Percentiles rank a stretch among this genome's conserved stretches.
Conservation (phyloP, 345 rosid genomes). For the Bretschneidera sinensis region DNA sequence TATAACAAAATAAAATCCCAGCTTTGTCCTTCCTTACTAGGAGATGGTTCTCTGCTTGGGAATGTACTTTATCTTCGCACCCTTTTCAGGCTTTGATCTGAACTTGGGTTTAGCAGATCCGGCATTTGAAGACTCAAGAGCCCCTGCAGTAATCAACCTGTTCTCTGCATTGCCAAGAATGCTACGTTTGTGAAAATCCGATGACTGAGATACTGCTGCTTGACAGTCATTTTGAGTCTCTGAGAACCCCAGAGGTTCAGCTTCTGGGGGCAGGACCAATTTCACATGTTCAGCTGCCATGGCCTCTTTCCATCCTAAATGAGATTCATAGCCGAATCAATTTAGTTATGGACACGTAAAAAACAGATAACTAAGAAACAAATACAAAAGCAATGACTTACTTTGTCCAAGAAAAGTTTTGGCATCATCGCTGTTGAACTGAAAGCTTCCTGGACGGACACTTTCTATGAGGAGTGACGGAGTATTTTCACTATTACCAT, state of each 20-base stretch:
- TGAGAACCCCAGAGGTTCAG: conserved; percentile 22
- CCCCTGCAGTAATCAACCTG: conserved; percentile 4
- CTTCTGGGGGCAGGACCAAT: conserved; percentile 47
- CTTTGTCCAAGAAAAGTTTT: conserved; percentile 74
- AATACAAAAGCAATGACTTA: conserved; percentile 30
- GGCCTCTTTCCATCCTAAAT: conserved; percentile 89
- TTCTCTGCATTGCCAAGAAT: conserved; percentile 23
- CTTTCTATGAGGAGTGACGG: conserved; percentile 6
- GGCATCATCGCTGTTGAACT: conserved; percentile 53
- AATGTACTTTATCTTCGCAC: conserved; percentile 69
- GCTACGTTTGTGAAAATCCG: conserved; percentile 21
- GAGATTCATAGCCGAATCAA: neutral
- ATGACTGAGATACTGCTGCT: conserved; percentile 12
- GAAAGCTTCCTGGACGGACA: conserved; percentile 28
- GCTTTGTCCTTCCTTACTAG: conserved; percentile 10
- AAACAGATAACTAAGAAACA: neutral
- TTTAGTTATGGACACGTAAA: neutral
- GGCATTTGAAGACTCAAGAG: conserved; percentile 14
- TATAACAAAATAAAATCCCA: conserved; percentile 21
- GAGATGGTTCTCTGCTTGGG: conserved; percentile 54
- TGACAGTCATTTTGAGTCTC: conserved; percentile 19
- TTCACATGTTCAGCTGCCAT: conserved; percentile 58
- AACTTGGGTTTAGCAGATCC: conserved; percentile 36
- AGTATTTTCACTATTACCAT: conserved; percentile 13
- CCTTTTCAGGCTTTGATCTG: conserved; percentile 53